phyloP scores from a whole-genome alignment of 1,284 basidiomycete genomes.

The Lignosus rhinocerotis region DNA sequence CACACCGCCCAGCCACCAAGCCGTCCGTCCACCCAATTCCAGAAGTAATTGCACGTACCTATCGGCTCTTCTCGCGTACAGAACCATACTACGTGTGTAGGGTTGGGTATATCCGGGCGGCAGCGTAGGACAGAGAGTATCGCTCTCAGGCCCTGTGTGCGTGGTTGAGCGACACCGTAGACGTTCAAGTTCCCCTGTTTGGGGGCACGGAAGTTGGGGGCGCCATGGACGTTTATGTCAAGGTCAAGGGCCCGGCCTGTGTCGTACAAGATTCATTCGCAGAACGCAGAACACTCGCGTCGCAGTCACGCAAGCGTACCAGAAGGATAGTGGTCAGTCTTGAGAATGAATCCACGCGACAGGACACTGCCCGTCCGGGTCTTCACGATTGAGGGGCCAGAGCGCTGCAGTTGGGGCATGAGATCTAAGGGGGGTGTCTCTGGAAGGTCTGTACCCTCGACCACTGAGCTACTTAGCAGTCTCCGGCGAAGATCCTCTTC shows the following conservation, averaged over 20 bases:
- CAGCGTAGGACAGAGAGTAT: conserved; percentile 88
- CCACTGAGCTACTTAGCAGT: conserved; percentile 20
- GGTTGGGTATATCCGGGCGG: conserved; percentile 61
- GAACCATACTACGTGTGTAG: conserved; percentile 81
- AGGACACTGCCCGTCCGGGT: conserved; percentile 87
- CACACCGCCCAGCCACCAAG: background rate
- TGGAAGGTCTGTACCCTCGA: conserved; percentile 10
- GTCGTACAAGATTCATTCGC: background rate
- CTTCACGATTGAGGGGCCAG: conserved; percentile 80
- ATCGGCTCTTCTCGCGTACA: conserved; percentile 84
- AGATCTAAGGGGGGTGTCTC: conserved; percentile 47
- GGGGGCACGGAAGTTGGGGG: conserved; percentile 92
- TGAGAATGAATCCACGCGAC: conserved; percentile 88
- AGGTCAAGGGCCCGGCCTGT: conserved; percentile 85
- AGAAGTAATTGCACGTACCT: conserved; percentile 43
- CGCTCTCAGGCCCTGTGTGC: conserved; percentile 88
- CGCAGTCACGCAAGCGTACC: conserved; percentile 43
- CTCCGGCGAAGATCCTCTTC: conserved; percentile 20
- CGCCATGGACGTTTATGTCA: conserved; percentile 91
- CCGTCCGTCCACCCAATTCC: background rate
- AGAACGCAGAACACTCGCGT: background rate
- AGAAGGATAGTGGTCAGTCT: conserved; percentile 92
- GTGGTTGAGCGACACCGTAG: conserved; percentile 94
- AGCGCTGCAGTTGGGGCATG: conserved; percentile 59
- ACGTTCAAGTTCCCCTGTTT: conserved; percentile 80